phyloP scores from a whole-genome alignment of 1,284 basidiomycete species.

The Malassezia sp. region DNA sequence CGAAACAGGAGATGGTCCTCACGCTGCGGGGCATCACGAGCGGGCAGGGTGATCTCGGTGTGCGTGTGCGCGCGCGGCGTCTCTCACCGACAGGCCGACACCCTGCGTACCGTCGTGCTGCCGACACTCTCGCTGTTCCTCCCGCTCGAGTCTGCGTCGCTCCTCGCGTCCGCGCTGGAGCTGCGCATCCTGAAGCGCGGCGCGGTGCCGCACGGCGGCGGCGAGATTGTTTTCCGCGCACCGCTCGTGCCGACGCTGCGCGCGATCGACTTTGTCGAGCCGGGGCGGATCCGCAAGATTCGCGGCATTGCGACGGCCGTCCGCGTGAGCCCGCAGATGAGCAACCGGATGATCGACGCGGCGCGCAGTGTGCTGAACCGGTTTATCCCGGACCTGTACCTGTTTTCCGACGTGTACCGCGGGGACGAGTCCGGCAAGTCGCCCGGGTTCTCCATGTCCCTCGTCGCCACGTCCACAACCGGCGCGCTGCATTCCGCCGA shows the following conservation, averaged over 20 bases:
- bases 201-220: constrained; percentile 78
- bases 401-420: constrained; percentile 96
- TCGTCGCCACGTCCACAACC: constrained; percentile 85
- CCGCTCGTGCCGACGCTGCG: constrained; percentile 79
- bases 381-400: constrained; percentile 93
- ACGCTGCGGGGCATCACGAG: constrained; percentile 82
- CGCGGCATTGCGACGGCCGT: constrained; percentile 66
- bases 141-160: constrained; percentile 17
- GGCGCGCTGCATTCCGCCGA: constrained; percentile 78
- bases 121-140: constrained; percentile 77
- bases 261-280: constrained; percentile 70
- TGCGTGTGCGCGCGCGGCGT: too few species aligned
- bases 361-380: constrained; percentile 82
- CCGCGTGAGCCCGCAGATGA: constrained; percentile 91
- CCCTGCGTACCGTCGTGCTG: constrained; percentile 79
- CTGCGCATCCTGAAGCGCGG: constrained; percentile 81
- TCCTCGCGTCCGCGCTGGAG: constrained; percentile 36
- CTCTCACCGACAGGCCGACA: too few species aligned
- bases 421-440: constrained; percentile 94
- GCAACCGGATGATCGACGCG: constrained; percentile 91
- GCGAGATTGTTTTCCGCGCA: constrained; percentile 84
- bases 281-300: constrained; percentile 83
- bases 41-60: constrained; percentile 52
- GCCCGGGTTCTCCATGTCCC: constrained; percentile 82
- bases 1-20: constrained; percentile 72